Percentiles rank a stretch among this genome's conserved stretches.
phyloP scores from a whole-genome alignment of 2,329 filamentous ascomycete genomes.

The Arthrinium puccinioides region DNA sequence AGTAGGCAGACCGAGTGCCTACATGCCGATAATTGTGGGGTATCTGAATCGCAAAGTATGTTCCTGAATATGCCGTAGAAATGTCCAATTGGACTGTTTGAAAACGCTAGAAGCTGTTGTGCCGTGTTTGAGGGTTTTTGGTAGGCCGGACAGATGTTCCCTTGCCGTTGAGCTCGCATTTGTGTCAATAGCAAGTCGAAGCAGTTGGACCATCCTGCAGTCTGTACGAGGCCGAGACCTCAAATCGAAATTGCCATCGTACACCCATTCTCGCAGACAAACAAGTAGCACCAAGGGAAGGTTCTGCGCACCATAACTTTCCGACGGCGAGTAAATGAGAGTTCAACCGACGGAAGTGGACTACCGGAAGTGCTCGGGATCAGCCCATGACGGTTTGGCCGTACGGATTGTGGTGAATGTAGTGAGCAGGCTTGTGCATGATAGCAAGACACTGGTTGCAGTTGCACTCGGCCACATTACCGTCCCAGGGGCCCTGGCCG shows the following conservation, averaged over 20 bases:
- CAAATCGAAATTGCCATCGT: constrained; percentile 7
- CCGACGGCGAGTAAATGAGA: too few species aligned
- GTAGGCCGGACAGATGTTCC: neutral
- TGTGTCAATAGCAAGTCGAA: neutral
- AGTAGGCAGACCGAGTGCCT: constrained; percentile 6
- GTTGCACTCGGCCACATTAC: constrained; percentile 40
- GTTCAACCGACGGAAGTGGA: too few species aligned
- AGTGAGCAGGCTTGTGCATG: constrained; percentile 36
- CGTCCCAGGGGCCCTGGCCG: constrained; percentile 42
- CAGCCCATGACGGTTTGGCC: constrained; percentile 50
- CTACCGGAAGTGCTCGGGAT: too few species aligned
- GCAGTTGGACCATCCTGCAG: neutral
- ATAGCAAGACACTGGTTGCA: constrained; percentile 38
- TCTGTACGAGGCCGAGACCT: neutral
- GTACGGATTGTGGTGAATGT: constrained; percentile 42
- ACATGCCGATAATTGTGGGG: constrained; percentile 15
- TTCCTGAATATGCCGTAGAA: constrained; percentile 19
- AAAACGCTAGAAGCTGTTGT: constrained; percentile 7
- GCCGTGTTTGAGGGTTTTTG: neutral
- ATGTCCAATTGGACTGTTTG: constrained; percentile 13
- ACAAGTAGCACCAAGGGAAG: constrained; percentile 4
- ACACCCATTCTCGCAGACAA: too few species aligned
- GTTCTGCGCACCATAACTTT: neutral
- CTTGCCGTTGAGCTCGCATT: neutral
- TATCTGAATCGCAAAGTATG: constrained; percentile 24